Evolutionary conservation across 169 alveolate genomes (phyloP).

Genomic region (Theileria equi): DNA sequence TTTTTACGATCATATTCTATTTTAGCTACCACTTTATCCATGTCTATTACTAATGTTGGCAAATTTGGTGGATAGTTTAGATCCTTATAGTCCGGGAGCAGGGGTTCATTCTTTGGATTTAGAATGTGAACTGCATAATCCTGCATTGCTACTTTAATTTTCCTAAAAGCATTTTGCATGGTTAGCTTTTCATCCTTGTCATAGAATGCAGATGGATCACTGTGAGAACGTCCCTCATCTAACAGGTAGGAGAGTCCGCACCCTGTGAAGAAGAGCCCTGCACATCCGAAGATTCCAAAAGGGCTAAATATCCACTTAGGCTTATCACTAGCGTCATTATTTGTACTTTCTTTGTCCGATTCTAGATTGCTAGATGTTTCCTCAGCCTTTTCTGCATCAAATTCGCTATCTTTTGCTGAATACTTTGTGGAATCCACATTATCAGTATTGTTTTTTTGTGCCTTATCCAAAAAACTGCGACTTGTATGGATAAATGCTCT

Average conservation of each 20-base stretch:
- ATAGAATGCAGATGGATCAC: too few relatives aligned
- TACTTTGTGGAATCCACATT: too few relatives aligned
- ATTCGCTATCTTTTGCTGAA: not conserved
- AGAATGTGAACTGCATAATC: too few relatives aligned
- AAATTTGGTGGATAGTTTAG: conserved; percentile 85
- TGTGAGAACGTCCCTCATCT: conserved; percentile 16
- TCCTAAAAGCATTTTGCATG: too few relatives aligned
- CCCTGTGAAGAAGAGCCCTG: conserved; percentile 31
- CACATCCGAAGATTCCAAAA: conserved; percentile 44
- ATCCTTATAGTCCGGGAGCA: conserved; percentile 83
- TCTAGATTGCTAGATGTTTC: not conserved
- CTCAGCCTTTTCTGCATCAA: not conserved
- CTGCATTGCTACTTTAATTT: conserved; percentile 31
- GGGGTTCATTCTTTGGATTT: conserved; percentile 77
- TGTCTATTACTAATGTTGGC: conserved; percentile 87
- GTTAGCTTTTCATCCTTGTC: too few relatives aligned
- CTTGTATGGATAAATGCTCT: too few relatives aligned
- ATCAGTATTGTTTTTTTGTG: too few relatives aligned
- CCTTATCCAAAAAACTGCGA: too few relatives aligned
- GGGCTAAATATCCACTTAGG: not conserved
- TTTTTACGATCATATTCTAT: conserved; percentile 80
- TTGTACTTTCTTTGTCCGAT: not conserved
- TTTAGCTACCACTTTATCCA: conserved; percentile 82
- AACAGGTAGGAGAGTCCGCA: conserved; percentile 12
- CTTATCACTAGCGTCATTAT: not conserved